Evolutionary conservation across 345 rosid genomes (phyloP), one percentile per base, ranked within the genome.

Genomic region (Geranium rotundifolium): DNA sequence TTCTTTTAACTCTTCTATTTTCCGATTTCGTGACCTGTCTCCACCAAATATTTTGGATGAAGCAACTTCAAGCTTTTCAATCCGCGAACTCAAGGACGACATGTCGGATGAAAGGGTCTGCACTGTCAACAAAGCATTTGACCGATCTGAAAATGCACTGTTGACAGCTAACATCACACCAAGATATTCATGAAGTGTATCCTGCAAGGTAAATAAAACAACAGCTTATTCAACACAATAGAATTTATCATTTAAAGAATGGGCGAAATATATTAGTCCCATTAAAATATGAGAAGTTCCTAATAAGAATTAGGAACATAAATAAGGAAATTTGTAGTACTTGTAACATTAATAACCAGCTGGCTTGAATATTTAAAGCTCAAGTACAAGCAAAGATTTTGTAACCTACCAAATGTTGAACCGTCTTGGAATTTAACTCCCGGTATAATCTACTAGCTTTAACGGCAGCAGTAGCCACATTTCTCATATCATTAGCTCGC

Each of bases 31-130:
- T 54, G 96, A 86, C 81, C 80, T 90, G 81, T 93, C 99, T 19
- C 99, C 97, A 20, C 99, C 99, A 86, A 85, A 93, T 69, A 93
- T 81, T 74, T 93, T 93, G 34, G 96, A 85, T 54, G 97, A 88
- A 59, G 92, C 96, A 67, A 84, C 95, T 78, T 93, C 92, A 70
- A 90, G 92, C 72, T 90, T 90, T 68, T 93, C 96, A 49, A 84
- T 81, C 77, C 87, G 88, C 6, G 63, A 71, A 19, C 88, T 79
- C 79, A 90, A 73, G 0, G 92, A 67, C 55, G 99, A 81, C 64
- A 86, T 69, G 31, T 93, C 97, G 41, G 99, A 79, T 50, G 85
- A 64, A 72, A 93, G 92, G 58, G 96, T 86, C 77, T 93, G 99
- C 68, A 90, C 92, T 0, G 97, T 90, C 79, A 93, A 76, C 64